Evolutionary conservation across 1,139 yeast species (phyloP).

Genomic region (Geotrichum cucujoidarum): DNA sequence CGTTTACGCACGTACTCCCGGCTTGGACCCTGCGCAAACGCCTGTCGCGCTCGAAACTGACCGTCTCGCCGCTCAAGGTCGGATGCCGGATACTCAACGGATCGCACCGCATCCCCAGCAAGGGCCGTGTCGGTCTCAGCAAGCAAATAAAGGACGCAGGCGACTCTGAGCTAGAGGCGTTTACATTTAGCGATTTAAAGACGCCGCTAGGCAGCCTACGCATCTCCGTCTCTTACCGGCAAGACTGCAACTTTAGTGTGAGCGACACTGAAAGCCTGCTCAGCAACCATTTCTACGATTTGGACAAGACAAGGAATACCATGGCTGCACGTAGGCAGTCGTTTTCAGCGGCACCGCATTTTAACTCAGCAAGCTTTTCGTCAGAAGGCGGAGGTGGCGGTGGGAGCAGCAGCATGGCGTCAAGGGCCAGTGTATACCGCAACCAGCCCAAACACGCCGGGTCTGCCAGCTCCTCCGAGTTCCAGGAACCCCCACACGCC

Average conservation of each 20-base stretch:
- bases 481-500: background rate
- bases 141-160: conserved; percentile 49
- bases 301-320: conserved; percentile 37
- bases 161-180: conserved; percentile 54
- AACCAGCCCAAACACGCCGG: conserved; percentile 7
- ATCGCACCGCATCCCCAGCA: conserved; percentile 66
- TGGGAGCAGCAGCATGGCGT: conserved; percentile 16
- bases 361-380: conserved; percentile 1
- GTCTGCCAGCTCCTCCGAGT: conserved; percentile 4
- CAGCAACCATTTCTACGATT: conserved; percentile 52
- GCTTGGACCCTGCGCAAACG: conserved; percentile 51
- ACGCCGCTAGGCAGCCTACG: conserved; percentile 71
- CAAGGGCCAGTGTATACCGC: conserved; percentile 13
- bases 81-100: conserved; percentile 72
- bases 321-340: conserved; percentile 7
- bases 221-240: conserved; percentile 74
- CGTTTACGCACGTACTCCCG: conserved; percentile 66
- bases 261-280: conserved; percentile 62
- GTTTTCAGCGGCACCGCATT: conserved; percentile 7
- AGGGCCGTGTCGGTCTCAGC: conserved; percentile 79
- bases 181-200: conserved; percentile 60
- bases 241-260: conserved; percentile 60
- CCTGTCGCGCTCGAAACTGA: conserved; percentile 40
- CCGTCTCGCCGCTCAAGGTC: conserved; percentile 41
- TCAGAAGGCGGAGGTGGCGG: conserved; percentile 17